Percentiles rank a stretch among this genome's conserved stretches.
Conservation (phyloP, 805 yeast genomes). For the Starmerella sp. region DNA sequence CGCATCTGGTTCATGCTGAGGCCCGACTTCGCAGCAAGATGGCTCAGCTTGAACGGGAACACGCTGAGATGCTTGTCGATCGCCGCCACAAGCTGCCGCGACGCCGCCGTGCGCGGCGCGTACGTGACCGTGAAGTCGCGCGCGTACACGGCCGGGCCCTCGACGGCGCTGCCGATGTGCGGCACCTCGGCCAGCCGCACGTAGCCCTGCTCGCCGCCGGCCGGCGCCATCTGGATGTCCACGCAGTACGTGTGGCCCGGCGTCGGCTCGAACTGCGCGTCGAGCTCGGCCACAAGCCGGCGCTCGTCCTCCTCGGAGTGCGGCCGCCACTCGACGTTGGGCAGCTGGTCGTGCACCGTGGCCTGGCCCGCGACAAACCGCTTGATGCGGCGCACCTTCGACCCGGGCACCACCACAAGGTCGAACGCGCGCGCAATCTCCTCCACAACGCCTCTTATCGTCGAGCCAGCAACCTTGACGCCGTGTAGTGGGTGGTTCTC, state of each 20-base stretch:
- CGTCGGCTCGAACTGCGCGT: constrained; percentile 43
- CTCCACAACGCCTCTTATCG: constrained; percentile 68
- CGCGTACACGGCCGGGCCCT: constrained; percentile 47
- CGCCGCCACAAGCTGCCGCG: constrained; percentile 53
- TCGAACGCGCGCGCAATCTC: constrained; percentile 74
- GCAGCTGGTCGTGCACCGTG: constrained; percentile 87
- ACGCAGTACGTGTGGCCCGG: constrained; percentile 81
- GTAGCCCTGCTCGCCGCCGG: constrained; percentile 29
- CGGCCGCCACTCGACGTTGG: constrained; percentile 53
- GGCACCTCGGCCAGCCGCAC: constrained; percentile 24
- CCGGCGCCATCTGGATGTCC: constrained; percentile 72
- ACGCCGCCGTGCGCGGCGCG: constrained; percentile 59
- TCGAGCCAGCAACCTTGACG: constrained; percentile 46
- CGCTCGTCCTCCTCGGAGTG: constrained; percentile 19
- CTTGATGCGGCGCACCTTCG: constrained; percentile 81
- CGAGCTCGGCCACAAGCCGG: constrained; percentile 35
- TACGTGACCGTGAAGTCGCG: constrained; percentile 82
- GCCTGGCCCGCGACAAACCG: constrained; percentile 94
- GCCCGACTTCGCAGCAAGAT: constrained; percentile 43
- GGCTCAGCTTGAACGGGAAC: constrained; percentile 79
- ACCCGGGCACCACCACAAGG: constrained; percentile 83
- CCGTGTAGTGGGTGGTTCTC: constrained; percentile 38
- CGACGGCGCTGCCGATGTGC: constrained; percentile 24
- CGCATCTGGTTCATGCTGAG: constrained; percentile 50
- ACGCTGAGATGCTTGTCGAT: constrained; percentile 71